Base-by-base conservation (phyloP, 768 basidiomycete species). In the Leucocoprinus birnbaumii region DNA sequence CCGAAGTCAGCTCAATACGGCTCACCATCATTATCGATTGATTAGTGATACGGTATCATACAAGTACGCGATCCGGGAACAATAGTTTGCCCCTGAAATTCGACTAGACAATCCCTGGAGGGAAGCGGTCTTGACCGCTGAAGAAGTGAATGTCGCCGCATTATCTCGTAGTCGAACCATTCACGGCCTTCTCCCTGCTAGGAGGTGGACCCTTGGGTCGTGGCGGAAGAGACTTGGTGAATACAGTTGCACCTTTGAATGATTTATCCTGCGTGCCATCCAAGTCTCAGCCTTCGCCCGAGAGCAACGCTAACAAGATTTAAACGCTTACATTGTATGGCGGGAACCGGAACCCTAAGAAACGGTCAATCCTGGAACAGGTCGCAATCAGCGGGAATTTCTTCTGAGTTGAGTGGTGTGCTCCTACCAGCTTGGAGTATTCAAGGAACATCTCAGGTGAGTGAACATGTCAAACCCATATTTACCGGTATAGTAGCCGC, bases 391-490 rank as follows among this genome's bases (percentile, higher is more conserved):
- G n/a, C 25, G 9, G 46, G 56, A n/a, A 26, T 6, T 6, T 35
- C 6, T n/a, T 14, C 2, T 3, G 8, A 8, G 22, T 19, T n/a
- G 1, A 26, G 21, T 21, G n/a, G 22, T 2, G 34, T 24, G 21
- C 18, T 48, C 75, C 42, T 58, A 86, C 85, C 79, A 82, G 64
- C 74, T 66, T 3, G 87, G 85, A 21, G 81, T 77, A 58, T 87
- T 80, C 34, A 80, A 47, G 0, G 85, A 80, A 5, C 84, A 65
- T 48, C 92, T 80, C 24, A 80, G 60, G 64, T 93, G 90, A 0
- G 89, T 91, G 70, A 94, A 94, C 63, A 79, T 73, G 56, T 91
- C 87, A 60, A 93, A 94, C 3, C 75, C 71, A 62, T 73, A 87
- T 63, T 91, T 91, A 34, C 91, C 87, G 2, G 85, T 83, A 63